Percentiles rank a stretch among this genome's conserved stretches.
Evolutionary conservation across 306 rosid genomes (phyloP).

Genomic region (Dryas octopetala): DNA sequence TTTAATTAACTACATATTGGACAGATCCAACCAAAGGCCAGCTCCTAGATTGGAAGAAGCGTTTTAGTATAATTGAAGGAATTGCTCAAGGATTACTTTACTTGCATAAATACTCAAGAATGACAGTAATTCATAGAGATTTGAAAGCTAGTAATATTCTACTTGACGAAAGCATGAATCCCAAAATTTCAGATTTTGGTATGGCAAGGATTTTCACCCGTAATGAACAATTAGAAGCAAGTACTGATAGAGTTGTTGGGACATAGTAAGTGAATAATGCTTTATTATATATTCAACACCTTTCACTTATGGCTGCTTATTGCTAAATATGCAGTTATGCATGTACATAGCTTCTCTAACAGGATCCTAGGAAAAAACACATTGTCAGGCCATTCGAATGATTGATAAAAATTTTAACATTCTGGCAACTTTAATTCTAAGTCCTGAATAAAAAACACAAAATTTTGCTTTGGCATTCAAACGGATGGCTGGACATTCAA

Average conservation of each 20-base stretch:
- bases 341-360: not conserved
- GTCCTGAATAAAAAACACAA: no score
- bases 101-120: constrained; percentile 11
- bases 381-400: no score
- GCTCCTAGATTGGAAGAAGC: constrained; percentile 3
- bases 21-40: constrained; percentile 6
- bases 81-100: constrained; percentile 4
- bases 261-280: not conserved
- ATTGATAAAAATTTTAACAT: no score
- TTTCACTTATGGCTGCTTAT: not conserved
- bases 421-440: no score
- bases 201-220: constrained; percentile 8
- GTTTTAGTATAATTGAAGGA: constrained; percentile 11
- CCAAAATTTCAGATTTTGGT: constrained; percentile 14
- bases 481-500: no score
- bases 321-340: not conserved
- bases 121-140: constrained; percentile 14
- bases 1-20: not conserved
- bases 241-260: not conserved
- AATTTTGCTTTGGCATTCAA: no score
- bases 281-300: not conserved
- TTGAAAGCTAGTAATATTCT: constrained; percentile 12
- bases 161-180: constrained; percentile 16
- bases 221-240: not conserved
- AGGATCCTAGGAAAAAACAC: no score